Conservation (phyloP, 768 basidiomycete genomes). For the Cystofilobasidium bisporidii region DNA sequence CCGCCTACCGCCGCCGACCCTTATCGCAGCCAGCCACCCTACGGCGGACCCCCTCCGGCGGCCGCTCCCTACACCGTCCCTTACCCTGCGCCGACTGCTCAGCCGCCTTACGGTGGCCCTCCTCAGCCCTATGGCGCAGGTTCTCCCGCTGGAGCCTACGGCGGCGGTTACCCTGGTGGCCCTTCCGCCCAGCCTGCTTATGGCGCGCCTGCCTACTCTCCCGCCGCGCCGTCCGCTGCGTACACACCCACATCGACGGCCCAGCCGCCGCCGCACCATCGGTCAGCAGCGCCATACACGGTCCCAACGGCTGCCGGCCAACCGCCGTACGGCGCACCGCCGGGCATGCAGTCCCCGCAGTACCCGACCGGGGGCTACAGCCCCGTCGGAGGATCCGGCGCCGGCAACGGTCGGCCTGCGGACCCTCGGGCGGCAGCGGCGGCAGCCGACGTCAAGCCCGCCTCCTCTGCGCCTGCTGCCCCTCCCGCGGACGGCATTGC, state of each 20-base stretch:
- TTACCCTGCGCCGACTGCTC: conserved; percentile 9
- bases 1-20: conserved; percentile 13
- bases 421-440: background rate
- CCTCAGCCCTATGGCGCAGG: background rate
- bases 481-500: conserved; percentile 5
- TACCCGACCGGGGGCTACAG: conserved; percentile 9
- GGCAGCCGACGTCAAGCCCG: background rate
- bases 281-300: background rate
- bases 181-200: background rate
- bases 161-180: background rate
- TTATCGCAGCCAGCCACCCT: conserved; percentile 1
- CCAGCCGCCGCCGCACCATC: background rate
- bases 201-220: background rate
- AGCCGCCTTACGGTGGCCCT: background rate
- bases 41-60: background rate
- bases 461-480: background rate
- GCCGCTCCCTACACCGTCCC: background rate
- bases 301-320: background rate
- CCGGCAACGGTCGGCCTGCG: background rate
- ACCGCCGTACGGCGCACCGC: background rate
- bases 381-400: background rate
- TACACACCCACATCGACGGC: background rate
- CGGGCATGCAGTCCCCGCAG: background rate
- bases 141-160: background rate
- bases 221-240: conserved; percentile 2